A percentile compares a stretch with the other conserved stretches of the same genome.
Evolutionary conservation across 164 flowering plant species (phyloP).

Genomic region (Liriodendron chinense): DNA sequence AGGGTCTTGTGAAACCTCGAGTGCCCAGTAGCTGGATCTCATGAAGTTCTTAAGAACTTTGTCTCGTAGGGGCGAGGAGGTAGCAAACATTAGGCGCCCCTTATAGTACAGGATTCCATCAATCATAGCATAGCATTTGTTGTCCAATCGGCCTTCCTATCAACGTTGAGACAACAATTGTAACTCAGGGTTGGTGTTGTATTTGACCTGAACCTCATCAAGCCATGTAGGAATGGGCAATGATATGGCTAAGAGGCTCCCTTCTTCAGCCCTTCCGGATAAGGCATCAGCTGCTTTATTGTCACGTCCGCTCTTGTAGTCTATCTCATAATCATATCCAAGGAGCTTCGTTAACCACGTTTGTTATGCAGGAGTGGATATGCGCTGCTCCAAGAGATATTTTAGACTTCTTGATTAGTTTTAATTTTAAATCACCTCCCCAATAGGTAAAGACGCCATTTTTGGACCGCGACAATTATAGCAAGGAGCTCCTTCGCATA

Average conservation of each 20-base stretch:
- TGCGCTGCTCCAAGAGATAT: neutral
- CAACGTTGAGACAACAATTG: too few species aligned
- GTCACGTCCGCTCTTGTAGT: neutral
- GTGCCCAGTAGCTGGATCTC: neutral
- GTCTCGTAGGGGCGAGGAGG: too few species aligned
- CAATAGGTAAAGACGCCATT: neutral
- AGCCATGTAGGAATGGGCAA: neutral
- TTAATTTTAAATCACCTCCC: neutral
- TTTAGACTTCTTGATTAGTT: neutral
- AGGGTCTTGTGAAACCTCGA: conserved; percentile 1
- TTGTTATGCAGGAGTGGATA: neutral
- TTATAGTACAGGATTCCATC: too few species aligned
- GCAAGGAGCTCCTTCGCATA: neutral
- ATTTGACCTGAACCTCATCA: neutral
- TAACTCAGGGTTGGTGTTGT: too few species aligned
- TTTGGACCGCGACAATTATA: neutral
- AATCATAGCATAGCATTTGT: too few species aligned
- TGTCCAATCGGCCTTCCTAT: too few species aligned
- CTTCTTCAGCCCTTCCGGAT: neutral
- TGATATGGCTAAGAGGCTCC: neutral
- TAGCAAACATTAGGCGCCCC: too few species aligned
- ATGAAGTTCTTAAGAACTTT: too few species aligned
- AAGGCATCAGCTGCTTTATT: neutral
- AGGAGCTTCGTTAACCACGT: neutral
- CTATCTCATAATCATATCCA: conserved; percentile 1